Base-by-base conservation (phyloP, 441 rosid species). In the Aquilaria agallochum region DNA sequence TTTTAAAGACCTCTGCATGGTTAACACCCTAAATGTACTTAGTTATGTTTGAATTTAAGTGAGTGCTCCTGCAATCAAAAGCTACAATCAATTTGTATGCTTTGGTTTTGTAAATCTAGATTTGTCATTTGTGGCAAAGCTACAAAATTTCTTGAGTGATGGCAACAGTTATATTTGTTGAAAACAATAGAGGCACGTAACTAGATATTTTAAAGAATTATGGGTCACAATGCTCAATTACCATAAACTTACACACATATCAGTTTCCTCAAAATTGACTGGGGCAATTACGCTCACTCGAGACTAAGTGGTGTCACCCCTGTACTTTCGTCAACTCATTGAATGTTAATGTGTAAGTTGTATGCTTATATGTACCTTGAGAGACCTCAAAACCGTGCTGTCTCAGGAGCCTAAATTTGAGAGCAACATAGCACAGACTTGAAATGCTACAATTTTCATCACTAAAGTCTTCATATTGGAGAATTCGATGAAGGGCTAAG, bases 331-430 rank as follows among this genome's bases (percentile, higher is more conserved):
- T 5, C 10, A 14, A 6, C 2, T 11, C 30, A 31, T 12, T 5
- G 12, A 33, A 31, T 0, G 12, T 11, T 11, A 34, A 6, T 49
- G 5, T 13, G 46, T 36, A 11, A 14, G 27, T 44, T 5, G 11
- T 62, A 20, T 36, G 5, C 15, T 44, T 3, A 45, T 11, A 8
- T 30, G 34, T 63, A 77, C 89, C 89, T 75, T 73, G 83, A 51
- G 83, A 75, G 55, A 73, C 55, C 5, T 42, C 15, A 48, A 45
- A 73, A 2, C 84, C 84, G 32, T 73, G 76, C 55, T 68, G 80
- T 68, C 83, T 76, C 5, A 73, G 78, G 40, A 80, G 70, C 69
- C 83, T 66, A 67, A 78, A 83, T 63, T 53, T 40, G 15, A 81
- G 84, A 62, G 82, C 79, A 10, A 66, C 48, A 4, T 53, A 63